phyloP scores from a whole-genome alignment of 1,284 basidiomycete genomes.

The Sporisorium iseilematis-ciliati region DNA sequence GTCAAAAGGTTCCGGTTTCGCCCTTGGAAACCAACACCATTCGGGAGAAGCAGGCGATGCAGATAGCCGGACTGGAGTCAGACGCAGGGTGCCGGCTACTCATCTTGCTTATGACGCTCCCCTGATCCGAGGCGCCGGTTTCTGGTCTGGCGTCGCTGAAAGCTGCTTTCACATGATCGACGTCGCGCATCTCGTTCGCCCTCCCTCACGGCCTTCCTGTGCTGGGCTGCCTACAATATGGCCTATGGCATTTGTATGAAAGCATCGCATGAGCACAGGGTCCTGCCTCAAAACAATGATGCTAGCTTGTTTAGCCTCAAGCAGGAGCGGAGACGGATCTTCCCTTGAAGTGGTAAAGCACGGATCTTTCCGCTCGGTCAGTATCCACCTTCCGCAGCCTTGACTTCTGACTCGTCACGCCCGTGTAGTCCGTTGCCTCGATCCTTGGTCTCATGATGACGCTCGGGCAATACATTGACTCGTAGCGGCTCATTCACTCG shows the following conservation, averaged over 20 bases:
- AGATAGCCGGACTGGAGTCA: not conserved
- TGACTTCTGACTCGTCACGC: not conserved
- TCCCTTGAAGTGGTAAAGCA: not conserved
- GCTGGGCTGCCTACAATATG: too few relatives aligned
- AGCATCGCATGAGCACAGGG: not conserved
- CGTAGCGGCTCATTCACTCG: too few relatives aligned
- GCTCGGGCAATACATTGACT: too few relatives aligned
- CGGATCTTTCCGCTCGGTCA: slow-evolving; percentile 2
- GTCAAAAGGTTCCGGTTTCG: slow-evolving; percentile 27
- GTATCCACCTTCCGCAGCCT: not conserved
- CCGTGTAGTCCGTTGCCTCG: not conserved
- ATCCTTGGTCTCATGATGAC: not conserved
- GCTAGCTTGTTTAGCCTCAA: not conserved
- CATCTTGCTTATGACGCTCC: not conserved
- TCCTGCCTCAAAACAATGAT: not conserved
- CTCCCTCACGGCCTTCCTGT: not conserved
- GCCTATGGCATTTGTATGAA: not conserved
- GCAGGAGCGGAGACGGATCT: not conserved
- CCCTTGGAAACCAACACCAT: slow-evolving; percentile 24
- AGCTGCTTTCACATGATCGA: slow-evolving; percentile 43
- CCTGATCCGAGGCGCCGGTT: not conserved
- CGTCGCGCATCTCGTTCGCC: slow-evolving; percentile 11
- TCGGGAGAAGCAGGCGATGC: slow-evolving; percentile 21
- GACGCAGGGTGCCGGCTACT: not conserved
- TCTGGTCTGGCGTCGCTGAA: not conserved